Conservation (phyloP, 73 alveolate genomes). For the Paramecium tetraurelia region DNA sequence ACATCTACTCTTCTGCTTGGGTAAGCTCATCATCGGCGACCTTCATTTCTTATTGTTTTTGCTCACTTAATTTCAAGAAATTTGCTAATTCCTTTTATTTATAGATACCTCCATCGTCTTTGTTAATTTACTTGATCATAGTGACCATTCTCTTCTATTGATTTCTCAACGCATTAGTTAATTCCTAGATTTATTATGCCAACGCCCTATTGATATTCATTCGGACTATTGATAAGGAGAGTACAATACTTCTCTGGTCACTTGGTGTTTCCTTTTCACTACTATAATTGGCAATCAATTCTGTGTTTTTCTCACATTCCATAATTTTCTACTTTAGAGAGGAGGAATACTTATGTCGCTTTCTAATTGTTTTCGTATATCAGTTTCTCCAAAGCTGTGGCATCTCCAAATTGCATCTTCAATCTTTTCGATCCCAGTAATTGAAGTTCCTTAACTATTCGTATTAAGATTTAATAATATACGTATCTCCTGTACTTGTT, state of each 20-base stretch:
- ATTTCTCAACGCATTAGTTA: conserved; percentile 36
- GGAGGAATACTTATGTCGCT: neutral
- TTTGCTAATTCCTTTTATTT: neutral
- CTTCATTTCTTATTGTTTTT: conserved; percentile 12
- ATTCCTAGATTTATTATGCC: conserved; percentile 5
- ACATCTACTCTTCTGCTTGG: conserved; percentile 23
- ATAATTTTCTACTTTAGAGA: neutral
- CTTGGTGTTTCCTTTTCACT: conserved; percentile 4
- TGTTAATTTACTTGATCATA: neutral
- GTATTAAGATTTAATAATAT: neutral
- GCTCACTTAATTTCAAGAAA: neutral
- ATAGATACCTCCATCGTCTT: conserved; percentile 24
- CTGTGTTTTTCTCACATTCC: conserved; percentile 36
- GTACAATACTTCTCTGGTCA: neutral
- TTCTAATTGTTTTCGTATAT: conserved; percentile 26
- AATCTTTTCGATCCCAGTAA: neutral
- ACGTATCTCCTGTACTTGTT: neutral
- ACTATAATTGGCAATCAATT: neutral
- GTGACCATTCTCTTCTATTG: conserved; percentile 47
- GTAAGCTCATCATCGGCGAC: conserved; percentile 38
- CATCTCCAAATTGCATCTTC: conserved; percentile 40
- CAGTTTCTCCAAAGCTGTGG: neutral
- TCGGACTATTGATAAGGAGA: neutral
- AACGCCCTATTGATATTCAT: conserved; percentile 30
- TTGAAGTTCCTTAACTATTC: conserved; percentile 7